Base-by-base conservation (phyloP, 345 rosid genomes). In the Excoecaria agallocha region DNA sequence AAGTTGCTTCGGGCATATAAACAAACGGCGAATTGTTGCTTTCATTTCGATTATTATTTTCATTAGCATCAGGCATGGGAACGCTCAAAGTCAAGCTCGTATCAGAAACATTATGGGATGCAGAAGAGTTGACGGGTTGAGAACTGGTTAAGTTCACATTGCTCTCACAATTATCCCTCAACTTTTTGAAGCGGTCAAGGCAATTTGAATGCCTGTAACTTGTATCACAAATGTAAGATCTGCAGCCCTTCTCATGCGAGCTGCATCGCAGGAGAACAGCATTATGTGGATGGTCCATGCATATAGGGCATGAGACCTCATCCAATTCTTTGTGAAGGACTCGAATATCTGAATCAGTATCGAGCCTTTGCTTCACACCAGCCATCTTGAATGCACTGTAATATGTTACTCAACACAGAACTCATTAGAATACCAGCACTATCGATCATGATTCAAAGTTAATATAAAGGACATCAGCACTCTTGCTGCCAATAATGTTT, bases 201-300 rank as follows among this genome's bases (percentile, higher is more conserved):
- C 98, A 93, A 71, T 93, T 93, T 73, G 97, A 93, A 78, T 93
- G 98, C 71, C 97, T 84, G 85, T 89, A 86, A 84, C 97, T 93
- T 73, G 97, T 90, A 79, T 91, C 97, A 77, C 98, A 93, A 77
- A 93, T 89, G 81, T 89, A 93, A 73, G 97, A 84, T 82, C 89
- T 87, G 85, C 98, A 93, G 71, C 98, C 97, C 88, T 91, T 90
- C 70, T 89, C 93, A 77, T 88, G 91, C 4, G 97, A 93, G 86
- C 91, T 87, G 88, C 98, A 91, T 68, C 82, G 84, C 76, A 93
- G 89, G 69, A 91, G 91, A 82, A 93, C 94, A 86, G 94, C 97
- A 88, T 91, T 93, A 85, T 93, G 98, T 66, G 98, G 97, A 81
- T 91, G 93, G 81, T 93, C 98, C 96, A 91, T 93, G 89, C 98